These are phyloP conservation scores for Prasinococcaceae sp. DNA, from an alignment of 139 green algal species.

Conservation along the genomic window DNA sequence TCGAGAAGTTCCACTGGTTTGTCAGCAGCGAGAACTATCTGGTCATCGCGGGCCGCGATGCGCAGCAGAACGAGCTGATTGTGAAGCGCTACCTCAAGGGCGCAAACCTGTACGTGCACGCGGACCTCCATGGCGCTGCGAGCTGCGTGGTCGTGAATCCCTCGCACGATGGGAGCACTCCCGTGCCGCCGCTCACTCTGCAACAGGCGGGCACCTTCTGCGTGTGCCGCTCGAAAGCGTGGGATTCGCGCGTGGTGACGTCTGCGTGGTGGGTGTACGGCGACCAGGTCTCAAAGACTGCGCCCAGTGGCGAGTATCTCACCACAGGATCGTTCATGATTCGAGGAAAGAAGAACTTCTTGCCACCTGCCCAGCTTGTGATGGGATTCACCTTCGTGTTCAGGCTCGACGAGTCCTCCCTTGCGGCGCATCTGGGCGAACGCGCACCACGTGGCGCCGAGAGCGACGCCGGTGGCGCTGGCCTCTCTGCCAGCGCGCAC, in stretches of 20 bases:
- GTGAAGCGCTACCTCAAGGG: slow-evolving; percentile 48
- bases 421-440: slow-evolving; percentile 69
- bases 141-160: slow-evolving; percentile 74
- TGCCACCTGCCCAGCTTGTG: slow-evolving; percentile 75
- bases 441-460: slow-evolving; percentile 23
- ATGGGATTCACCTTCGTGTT: slow-evolving; percentile 87
- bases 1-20: slow-evolving; percentile 96
- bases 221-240: slow-evolving; percentile 74
- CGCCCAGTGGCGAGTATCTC: slow-evolving; percentile 83
- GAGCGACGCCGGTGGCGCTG: too few species aligned
- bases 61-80: slow-evolving; percentile 92
- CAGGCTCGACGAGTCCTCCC: slow-evolving; percentile 58
- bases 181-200: slow-evolving; percentile 59
- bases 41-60: slow-evolving; percentile 72
- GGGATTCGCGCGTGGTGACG: slow-evolving; percentile 82
- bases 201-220: slow-evolving; percentile 16
- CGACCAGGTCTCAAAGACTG: slow-evolving; percentile 85
- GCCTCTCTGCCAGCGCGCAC: not conserved
- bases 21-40: slow-evolving; percentile 85
- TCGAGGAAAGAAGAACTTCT: slow-evolving; percentile 86
- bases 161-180: slow-evolving; percentile 21
- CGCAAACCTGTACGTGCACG: slow-evolving; percentile 68
- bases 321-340: slow-evolving; percentile 84
- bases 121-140: slow-evolving; percentile 83
- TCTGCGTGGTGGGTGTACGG: slow-evolving; percentile 85